A percentile compares a stretch with the other conserved stretches of the same genome.
phyloP scores from a whole-genome alignment of 768 basidiomycete genomes.

The Serendipita sp. region DNA sequence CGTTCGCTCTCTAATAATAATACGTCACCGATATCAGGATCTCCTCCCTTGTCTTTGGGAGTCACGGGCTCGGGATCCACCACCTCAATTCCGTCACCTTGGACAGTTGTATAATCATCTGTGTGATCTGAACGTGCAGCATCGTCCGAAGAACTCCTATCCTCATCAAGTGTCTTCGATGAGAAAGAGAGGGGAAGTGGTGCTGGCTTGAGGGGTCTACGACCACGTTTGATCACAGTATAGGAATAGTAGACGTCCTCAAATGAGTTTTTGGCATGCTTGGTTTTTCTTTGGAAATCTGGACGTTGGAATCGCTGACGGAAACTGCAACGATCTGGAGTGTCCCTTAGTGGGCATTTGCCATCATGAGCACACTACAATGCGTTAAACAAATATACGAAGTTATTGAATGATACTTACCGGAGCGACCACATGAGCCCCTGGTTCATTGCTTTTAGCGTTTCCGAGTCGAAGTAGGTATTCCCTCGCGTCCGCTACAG shows the following conservation, averaged over 20 bases:
- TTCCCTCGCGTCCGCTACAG: slow-evolving; percentile 62
- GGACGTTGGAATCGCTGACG: slow-evolving; percentile 79
- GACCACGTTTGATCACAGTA: slow-evolving; percentile 68
- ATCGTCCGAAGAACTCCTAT: neutral
- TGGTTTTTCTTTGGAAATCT: slow-evolving; percentile 68
- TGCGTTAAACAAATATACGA: neutral
- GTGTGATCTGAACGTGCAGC: neutral
- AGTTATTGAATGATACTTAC: slow-evolving; percentile 28
- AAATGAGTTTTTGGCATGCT: slow-evolving; percentile 69
- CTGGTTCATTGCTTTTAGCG: slow-evolving; percentile 20
- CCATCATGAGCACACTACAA: slow-evolving; percentile 80
- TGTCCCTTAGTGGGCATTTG: slow-evolving; percentile 46
- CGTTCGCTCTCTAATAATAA: neutral
- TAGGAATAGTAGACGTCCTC: slow-evolving; percentile 86
- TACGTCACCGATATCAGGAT: neutral
- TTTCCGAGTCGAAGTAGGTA: slow-evolving; percentile 46
- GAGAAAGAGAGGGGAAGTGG: neutral
- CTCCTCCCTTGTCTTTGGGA: neutral
- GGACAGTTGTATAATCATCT: neutral
- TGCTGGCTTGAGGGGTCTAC: slow-evolving; percentile 30
- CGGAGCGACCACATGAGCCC: slow-evolving; percentile 77
- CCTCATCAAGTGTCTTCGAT: neutral
- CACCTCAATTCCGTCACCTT: slow-evolving; percentile 1
- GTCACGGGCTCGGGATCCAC: neutral
- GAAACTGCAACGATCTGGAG: slow-evolving; percentile 45